Evolutionary conservation across 257 asterid species (phyloP).

Genomic region (Solanum chilense): DNA sequence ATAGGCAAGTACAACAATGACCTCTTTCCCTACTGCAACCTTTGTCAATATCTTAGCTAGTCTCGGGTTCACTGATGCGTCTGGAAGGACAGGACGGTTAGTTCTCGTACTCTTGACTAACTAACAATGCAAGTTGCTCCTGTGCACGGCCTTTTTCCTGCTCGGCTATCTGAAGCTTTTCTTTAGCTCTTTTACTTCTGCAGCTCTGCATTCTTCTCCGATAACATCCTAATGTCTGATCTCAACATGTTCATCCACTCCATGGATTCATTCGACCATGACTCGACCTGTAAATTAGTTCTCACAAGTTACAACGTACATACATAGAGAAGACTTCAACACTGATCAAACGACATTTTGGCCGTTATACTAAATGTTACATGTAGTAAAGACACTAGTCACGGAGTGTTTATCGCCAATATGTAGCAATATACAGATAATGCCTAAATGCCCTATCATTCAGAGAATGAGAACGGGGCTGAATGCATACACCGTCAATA

Average conservation of each 20-base stretch:
- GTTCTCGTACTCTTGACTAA: constrained; percentile 4
- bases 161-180: constrained; percentile 4
- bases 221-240: not conserved
- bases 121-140: not conserved
- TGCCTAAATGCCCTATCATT: not conserved
- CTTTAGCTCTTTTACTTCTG: not conserved
- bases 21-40: constrained; percentile 11
- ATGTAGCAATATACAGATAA: not conserved
- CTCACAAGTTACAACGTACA: not conserved
- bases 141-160: not conserved
- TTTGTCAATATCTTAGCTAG: constrained; percentile 10
- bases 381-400: not conserved
- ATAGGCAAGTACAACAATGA: constrained; percentile 16
- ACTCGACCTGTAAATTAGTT: not conserved
- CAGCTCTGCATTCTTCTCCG: constrained; percentile 8
- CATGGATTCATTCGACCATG: constrained; percentile 2
- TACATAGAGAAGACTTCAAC: not conserved
- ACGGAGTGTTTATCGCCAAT: not conserved
- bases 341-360: not conserved
- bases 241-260: constrained; percentile 3
- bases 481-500: not conserved
- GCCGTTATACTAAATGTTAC: not conserved
- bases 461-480: not conserved
- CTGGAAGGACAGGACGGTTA: constrained; percentile 1
- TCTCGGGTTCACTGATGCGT: constrained; percentile 15